Conservation (phyloP, 768 basidiomycete species). For the Clathrus columnatus region DNA sequence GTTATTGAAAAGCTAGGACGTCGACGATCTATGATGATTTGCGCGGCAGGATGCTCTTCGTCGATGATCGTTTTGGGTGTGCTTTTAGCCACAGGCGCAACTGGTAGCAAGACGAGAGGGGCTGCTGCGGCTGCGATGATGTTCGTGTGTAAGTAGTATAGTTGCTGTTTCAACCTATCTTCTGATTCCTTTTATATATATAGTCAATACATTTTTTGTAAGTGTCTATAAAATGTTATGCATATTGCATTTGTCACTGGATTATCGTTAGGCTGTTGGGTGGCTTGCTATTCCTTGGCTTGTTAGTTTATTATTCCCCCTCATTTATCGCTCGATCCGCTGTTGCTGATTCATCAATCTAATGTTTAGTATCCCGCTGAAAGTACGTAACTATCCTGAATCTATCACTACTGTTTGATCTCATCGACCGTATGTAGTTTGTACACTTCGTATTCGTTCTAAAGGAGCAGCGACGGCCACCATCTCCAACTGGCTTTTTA, state of each 20-base stretch:
- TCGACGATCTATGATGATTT: conserved; percentile 8
- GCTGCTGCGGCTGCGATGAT: conserved; percentile 6
- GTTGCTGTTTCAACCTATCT: neutral
- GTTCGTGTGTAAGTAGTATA: conserved; percentile 1
- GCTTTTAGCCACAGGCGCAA: conserved; percentile 2
- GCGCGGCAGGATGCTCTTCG: conserved; percentile 5
- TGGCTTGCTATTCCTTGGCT: conserved; percentile 10
- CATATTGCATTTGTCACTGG: neutral
- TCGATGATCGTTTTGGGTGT: conserved; percentile 5
- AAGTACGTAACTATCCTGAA: neutral
- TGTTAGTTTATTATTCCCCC: neutral
- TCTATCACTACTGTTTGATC: neutral
- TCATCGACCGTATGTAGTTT: neutral
- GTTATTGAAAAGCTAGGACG: conserved; percentile 5
- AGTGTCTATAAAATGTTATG: too few species aligned
- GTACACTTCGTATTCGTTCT: conserved; percentile 5
- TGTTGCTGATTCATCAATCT: neutral
- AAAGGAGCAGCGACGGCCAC: conserved; percentile 10
- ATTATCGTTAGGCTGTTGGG: conserved; percentile 1
- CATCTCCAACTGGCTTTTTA: conserved; percentile 42
- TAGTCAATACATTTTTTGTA: conserved; percentile 10
- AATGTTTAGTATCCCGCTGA: conserved; percentile 7
- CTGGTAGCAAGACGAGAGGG: neutral
- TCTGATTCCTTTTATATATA: neutral
- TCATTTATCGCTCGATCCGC: neutral